phyloP scores from a whole-genome alignment of 495 filamentous ascomycete species.

The Penicillium verhagenii region DNA sequence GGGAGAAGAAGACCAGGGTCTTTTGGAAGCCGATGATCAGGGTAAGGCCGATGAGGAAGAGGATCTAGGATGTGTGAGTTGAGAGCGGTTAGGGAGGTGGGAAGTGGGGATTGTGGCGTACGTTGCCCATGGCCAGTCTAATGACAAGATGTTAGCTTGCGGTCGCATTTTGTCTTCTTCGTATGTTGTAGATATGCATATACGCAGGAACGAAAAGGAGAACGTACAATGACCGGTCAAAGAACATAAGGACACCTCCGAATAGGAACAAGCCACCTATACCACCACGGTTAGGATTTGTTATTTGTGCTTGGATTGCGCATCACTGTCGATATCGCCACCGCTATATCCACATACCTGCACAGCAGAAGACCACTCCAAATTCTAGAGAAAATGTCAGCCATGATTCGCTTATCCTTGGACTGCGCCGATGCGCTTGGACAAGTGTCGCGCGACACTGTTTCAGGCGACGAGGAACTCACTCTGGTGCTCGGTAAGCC shows the following conservation, averaged over 20 bases:
- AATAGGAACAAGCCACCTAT: conserved; percentile 89
- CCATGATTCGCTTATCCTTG: background rate
- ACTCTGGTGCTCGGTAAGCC: conserved; percentile 97
- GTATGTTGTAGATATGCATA: background rate
- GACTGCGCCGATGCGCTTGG: background rate
- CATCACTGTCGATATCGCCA: background rate
- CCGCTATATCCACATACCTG: conserved; percentile 60
- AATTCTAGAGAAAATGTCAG: conserved; percentile 60
- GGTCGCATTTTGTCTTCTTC: background rate
- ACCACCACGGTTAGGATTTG: conserved; percentile 1
- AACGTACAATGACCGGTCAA: conserved; percentile 89
- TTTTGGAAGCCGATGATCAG: conserved; percentile 93
- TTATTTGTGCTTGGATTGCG: background rate
- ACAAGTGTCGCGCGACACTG: conserved; percentile 4
- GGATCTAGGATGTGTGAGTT: conserved; percentile 60
- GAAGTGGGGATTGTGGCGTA: conserved; percentile 30
- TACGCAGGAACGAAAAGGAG: background rate
- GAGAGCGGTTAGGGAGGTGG: background rate
- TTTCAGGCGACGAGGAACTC: conserved; percentile 28
- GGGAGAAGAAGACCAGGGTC: conserved; percentile 88
- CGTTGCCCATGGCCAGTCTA: conserved; percentile 87
- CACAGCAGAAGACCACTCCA: conserved; percentile 92
- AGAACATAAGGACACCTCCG: conserved; percentile 92
- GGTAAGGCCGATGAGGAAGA: conserved; percentile 93
- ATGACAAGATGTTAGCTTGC: conserved; percentile 15